Evolutionary conservation across 1,139 yeast species (phyloP).

Genomic region (Casaregolazyma suthepensis): DNA sequence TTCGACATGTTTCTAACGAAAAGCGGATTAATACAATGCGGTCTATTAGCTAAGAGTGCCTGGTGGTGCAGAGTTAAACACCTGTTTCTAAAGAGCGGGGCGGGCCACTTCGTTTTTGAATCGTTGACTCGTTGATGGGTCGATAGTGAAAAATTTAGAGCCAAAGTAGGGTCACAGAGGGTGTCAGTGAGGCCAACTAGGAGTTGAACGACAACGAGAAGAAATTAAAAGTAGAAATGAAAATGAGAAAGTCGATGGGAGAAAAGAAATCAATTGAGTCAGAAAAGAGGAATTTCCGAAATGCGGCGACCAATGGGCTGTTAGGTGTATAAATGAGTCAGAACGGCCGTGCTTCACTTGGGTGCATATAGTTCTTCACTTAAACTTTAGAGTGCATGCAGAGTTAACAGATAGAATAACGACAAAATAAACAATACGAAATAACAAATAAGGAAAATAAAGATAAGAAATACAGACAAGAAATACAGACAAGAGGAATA

Average conservation of each 20-base stretch:
- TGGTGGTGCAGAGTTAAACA: constrained; percentile 4
- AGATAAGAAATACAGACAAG: too few relatives aligned
- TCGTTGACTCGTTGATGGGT: background rate
- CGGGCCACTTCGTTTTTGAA: constrained; percentile 8
- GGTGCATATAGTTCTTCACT: too few relatives aligned
- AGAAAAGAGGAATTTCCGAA: background rate
- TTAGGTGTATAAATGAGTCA: background rate
- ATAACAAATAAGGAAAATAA: too few relatives aligned
- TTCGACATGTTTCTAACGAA: constrained; percentile 5
- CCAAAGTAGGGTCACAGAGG: background rate
- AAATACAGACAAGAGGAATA: too few relatives aligned
- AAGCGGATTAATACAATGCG: background rate
- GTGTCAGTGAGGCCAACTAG: background rate
- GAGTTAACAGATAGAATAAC: too few relatives aligned
- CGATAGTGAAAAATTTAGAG: background rate
- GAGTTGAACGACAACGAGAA: background rate
- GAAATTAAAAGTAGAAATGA: background rate
- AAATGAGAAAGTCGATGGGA: background rate
- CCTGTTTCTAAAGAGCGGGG: constrained; percentile 2
- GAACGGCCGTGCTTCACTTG: background rate
- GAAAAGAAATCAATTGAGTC: background rate
- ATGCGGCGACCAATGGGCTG: background rate
- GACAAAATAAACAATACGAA: too few relatives aligned
- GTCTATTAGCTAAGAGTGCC: background rate
- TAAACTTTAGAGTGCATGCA: background rate